These are phyloP conservation scores for Glonium stellatum DNA, from an alignment of 495 filamentous ascomycete species.

Conservation along the genomic window DNA sequence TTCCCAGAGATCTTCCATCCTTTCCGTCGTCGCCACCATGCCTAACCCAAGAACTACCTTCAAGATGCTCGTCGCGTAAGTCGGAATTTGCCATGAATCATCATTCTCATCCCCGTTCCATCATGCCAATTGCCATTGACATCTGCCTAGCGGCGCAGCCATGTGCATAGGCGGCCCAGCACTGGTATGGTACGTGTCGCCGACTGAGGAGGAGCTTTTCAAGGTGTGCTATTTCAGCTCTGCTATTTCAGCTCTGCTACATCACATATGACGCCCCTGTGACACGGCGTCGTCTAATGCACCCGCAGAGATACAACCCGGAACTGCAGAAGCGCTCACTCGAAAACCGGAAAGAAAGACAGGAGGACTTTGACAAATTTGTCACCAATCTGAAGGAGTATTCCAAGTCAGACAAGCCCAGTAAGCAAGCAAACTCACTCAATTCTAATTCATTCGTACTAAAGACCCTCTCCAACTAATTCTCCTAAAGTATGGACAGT, in stretches of 20 bases:
- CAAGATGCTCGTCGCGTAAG: conserved; percentile 51
- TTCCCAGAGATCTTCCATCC: background rate
- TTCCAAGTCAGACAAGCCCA: conserved; percentile 84
- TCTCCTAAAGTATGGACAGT: conserved; percentile 58
- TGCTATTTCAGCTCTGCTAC: background rate
- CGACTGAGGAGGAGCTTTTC: conserved; percentile 87
- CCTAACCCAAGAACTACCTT: conserved; percentile 46
- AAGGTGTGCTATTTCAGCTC: conserved; percentile 37
- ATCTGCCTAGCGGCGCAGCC: conserved; percentile 50
- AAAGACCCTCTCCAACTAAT: conserved; percentile 20
- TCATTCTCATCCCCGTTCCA: background rate
- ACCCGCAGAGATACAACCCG: conserved; percentile 73
- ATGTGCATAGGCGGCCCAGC: conserved; percentile 79
- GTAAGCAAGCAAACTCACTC: conserved; percentile 37
- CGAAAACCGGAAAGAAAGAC: conserved; percentile 61
- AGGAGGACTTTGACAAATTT: conserved; percentile 85
- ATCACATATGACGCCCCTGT: background rate
- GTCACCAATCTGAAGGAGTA: conserved; percentile 76
- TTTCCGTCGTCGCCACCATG: conserved; percentile 42
- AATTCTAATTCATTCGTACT: conserved; percentile 7
- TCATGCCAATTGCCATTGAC: conserved; percentile 7
- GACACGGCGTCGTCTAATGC: background rate
- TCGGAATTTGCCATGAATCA: background rate
- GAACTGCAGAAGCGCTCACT: conserved; percentile 80
- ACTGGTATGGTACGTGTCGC: conserved; percentile 69